Conservation (phyloP, 257 asterid genomes). For the Catharanthus roseus region DNA sequence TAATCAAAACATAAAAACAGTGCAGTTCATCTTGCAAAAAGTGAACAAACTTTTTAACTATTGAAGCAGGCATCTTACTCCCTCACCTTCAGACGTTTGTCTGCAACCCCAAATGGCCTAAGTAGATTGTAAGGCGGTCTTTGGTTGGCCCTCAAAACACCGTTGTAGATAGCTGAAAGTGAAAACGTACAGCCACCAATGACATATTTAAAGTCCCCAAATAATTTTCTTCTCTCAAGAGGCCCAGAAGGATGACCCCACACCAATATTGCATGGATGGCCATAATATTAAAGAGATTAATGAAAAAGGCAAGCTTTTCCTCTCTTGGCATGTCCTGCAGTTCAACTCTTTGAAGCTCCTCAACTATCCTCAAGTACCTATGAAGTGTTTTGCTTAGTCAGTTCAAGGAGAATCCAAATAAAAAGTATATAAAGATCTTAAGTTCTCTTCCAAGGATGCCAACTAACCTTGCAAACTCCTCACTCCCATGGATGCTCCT, state of each 20-base stretch:
- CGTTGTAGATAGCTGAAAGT: slow-evolving; percentile 75
- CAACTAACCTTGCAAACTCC: slow-evolving; percentile 83
- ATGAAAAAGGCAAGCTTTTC: slow-evolving; percentile 81
- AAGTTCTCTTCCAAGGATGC: neutral
- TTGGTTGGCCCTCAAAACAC: slow-evolving; percentile 83
- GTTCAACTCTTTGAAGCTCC: slow-evolving; percentile 86
- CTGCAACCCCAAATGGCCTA: slow-evolving; percentile 66
- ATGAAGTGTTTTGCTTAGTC: slow-evolving; percentile 2
- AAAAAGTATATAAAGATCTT: neutral
- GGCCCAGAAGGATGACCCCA: slow-evolving; percentile 75
- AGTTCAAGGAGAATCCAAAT: slow-evolving; percentile 1
- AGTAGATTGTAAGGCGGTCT: slow-evolving; percentile 81
- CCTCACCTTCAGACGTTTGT: slow-evolving; percentile 56
- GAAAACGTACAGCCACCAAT: slow-evolving; percentile 85
- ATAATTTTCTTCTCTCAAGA: slow-evolving; percentile 62
- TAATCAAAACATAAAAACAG: neutral
- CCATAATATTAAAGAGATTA: slow-evolving; percentile 76
- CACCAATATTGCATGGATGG: slow-evolving; percentile 63
- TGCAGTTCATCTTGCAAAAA: neutral
- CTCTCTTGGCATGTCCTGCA: slow-evolving; percentile 63
- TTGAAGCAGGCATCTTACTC: slow-evolving; percentile 6
- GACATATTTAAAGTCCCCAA: slow-evolving; percentile 85
- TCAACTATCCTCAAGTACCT: slow-evolving; percentile 81
- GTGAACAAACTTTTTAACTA: neutral
- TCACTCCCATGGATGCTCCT: slow-evolving; percentile 85